Percentiles rank a stretch among this genome's conserved stretches.
Conservation (phyloP, 164 flowering plant species). For the Umbilicus rupestris region DNA sequence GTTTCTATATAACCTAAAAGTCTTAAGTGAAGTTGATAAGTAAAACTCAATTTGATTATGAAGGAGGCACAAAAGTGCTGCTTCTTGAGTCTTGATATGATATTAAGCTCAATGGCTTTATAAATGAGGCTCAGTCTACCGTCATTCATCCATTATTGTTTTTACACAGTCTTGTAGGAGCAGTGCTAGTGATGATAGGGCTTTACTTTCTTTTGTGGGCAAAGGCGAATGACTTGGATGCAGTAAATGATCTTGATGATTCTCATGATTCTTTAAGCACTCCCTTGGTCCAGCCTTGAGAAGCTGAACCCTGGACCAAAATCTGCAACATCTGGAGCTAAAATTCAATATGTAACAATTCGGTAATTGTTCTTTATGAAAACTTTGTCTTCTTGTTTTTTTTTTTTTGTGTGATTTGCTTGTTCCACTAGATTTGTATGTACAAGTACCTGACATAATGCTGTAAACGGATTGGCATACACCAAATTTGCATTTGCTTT, state of each 20-base stretch:
- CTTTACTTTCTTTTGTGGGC: conserved; percentile 21
- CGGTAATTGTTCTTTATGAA: not conserved
- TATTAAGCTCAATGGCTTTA: too few species aligned
- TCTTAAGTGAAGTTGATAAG: not conserved
- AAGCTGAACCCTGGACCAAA: not conserved
- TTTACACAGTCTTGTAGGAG: conserved; percentile 15
- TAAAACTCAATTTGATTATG: not conserved
- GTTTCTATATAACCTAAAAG: not conserved
- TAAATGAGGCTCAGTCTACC: too few species aligned
- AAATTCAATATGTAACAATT: not conserved
- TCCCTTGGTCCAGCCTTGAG: conserved; percentile 8
- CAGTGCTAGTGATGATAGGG: conserved; percentile 14
- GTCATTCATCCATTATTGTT: not conserved
- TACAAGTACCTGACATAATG: too few species aligned
- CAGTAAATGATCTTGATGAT: not conserved
- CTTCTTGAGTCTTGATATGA: not conserved
- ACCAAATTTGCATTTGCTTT: too few species aligned
- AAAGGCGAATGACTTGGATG: conserved; percentile 14
- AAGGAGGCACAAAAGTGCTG: not conserved
- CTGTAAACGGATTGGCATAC: too few species aligned
- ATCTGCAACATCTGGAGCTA: not conserved
- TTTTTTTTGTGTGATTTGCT: not conserved
- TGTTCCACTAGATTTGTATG: not conserved
- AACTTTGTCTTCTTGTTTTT: not conserved
- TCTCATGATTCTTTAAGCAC: not conserved